Percentiles rank a stretch among this genome's conserved stretches.
These are phyloP conservation scores for Escallonia herrerae DNA, from an alignment of 129 eudicot genomes.

Conservation along the genomic window DNA sequence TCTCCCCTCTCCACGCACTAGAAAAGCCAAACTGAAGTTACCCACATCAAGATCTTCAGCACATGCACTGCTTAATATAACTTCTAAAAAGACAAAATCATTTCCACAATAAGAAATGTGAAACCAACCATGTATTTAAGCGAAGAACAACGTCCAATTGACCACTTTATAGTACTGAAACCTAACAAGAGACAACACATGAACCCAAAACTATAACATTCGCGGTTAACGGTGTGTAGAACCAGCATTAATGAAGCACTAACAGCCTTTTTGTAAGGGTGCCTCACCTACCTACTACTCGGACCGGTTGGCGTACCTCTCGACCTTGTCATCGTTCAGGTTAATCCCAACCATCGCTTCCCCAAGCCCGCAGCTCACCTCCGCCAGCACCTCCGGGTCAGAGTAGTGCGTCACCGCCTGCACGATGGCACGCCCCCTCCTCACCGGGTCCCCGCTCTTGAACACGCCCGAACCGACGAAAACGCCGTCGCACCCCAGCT, in stretches of 20 bases:
- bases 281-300: conserved; percentile 27
- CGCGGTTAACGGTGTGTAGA: neutral
- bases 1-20: too few species aligned
- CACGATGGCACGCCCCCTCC: conserved; percentile 74
- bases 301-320: conserved; percentile 80
- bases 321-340: conserved; percentile 70
- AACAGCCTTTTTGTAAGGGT: neutral
- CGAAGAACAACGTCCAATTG: neutral
- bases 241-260: neutral
- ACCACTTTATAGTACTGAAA: too few species aligned
- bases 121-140: neutral
- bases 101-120: neutral
- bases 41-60: too few species aligned
- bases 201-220: too few species aligned
- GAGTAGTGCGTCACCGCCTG: conserved; percentile 87
- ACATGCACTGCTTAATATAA: too few species aligned
- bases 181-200: neutral
- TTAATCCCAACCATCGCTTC: conserved; percentile 92
- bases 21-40: too few species aligned
- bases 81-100: neutral
- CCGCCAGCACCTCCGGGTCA: conserved; percentile 69
- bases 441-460: conserved; percentile 60
- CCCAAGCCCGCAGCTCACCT: conserved; percentile 78
- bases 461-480: conserved; percentile 62
- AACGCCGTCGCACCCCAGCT: conserved; percentile 61